Conservation (phyloP, 345 rosid genomes). For the Salix suchowensis region DNA sequence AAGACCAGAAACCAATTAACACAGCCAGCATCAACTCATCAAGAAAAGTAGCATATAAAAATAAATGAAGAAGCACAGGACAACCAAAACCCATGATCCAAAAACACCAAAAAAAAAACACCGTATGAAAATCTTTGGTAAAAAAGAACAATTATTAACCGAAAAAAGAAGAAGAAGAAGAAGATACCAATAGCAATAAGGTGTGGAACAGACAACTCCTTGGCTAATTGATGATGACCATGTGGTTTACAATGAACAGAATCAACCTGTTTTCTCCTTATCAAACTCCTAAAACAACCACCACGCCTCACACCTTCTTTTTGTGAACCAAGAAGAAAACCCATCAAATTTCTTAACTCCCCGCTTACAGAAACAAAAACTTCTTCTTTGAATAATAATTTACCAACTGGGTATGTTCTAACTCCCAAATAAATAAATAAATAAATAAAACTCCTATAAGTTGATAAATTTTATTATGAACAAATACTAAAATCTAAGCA, state of each 20-base stretch:
- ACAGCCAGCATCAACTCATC: neutral
- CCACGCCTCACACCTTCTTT: conserved; percentile 19
- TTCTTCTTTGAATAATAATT: neutral
- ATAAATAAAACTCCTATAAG: neutral
- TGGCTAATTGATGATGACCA: conserved; percentile 24
- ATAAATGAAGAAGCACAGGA: neutral
- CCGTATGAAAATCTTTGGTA: no score
- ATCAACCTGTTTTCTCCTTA: conserved; percentile 34
- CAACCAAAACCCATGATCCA: neutral
- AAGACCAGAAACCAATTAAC: neutral
- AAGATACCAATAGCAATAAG: conserved; percentile 29
- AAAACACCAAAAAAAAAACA: neutral
- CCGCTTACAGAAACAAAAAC: neutral
- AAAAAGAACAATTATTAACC: neutral
- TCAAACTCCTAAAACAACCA: conserved; percentile 22
- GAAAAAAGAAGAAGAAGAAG: neutral
- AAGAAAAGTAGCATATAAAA: neutral
- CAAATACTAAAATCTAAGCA: neutral
- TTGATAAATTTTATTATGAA: neutral
- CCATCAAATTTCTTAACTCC: conserved; percentile 13
- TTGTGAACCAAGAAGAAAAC: conserved; percentile 19
- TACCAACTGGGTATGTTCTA: neutral
- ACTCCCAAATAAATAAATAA: neutral
- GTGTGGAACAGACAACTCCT: conserved; percentile 27
- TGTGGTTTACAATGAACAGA: conserved; percentile 17